Percentiles rank a stretch among this genome's conserved stretches.
These are phyloP conservation scores for Anastatica hierochuntica DNA, from an alignment of 345 rosid species.

Conservation along the genomic window DNA sequence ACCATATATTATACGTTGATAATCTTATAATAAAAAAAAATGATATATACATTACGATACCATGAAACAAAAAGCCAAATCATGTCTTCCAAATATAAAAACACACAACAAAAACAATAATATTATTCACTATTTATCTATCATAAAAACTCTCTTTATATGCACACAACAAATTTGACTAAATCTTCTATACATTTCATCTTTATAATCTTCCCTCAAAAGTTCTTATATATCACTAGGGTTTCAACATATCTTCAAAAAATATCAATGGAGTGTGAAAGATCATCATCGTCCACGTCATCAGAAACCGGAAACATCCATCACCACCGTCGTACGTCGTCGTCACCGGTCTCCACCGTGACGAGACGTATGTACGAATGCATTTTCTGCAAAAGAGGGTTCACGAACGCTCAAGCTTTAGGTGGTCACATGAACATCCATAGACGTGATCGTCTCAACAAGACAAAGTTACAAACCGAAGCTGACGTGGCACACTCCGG, in stretches of 20 bases:
- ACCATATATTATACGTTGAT: not conserved
- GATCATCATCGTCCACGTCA: slow-evolving; percentile 25
- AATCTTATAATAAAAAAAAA: not conserved
- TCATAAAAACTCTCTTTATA: slow-evolving; percentile 8
- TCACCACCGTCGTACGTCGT: not conserved
- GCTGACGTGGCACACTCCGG: slow-evolving; percentile 20
- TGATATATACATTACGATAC: slow-evolving; percentile 5
- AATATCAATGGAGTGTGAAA: slow-evolving; percentile 18
- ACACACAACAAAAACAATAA: not conserved
- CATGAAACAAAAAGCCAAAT: slow-evolving; percentile 13
- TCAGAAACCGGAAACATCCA: slow-evolving; percentile 14
- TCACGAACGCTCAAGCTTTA: slow-evolving; percentile 87
- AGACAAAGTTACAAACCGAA: slow-evolving; percentile 28
- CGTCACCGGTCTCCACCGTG: slow-evolving; percentile 27
- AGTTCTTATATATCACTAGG: not conserved
- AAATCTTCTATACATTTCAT: not conserved
- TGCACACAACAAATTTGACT: slow-evolving; percentile 7
- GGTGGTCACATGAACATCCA: slow-evolving; percentile 97
- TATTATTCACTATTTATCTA: no score
- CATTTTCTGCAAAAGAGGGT: slow-evolving; percentile 84
- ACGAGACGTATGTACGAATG: slow-evolving; percentile 47
- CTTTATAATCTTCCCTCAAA: slow-evolving; percentile 3
- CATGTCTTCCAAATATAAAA: slow-evolving; percentile 18
- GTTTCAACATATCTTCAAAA: slow-evolving; percentile 3
- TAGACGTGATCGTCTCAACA: slow-evolving; percentile 67